Conservation (phyloP, 768 basidiomycete species). For the Boletellus ananas region DNA sequence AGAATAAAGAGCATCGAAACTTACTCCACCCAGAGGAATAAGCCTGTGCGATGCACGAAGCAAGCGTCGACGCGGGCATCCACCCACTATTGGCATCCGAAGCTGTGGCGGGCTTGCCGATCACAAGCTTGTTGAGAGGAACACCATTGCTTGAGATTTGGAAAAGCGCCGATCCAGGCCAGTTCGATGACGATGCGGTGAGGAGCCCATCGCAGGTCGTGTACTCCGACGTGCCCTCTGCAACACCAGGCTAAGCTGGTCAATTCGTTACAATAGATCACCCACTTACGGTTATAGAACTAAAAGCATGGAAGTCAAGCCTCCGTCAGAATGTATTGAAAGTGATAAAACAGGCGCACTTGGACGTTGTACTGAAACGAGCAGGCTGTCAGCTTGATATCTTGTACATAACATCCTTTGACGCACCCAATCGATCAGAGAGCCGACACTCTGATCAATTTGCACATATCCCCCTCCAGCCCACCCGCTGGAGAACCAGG, state of each 20-base stretch:
- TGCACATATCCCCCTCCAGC: slow-evolving; percentile 40
- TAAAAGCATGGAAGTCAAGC: not conserved
- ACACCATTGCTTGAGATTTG: slow-evolving; percentile 53
- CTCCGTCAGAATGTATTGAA: not conserved
- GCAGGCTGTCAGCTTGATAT: not conserved
- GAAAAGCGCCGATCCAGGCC: slow-evolving; percentile 42
- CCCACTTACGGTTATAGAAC: slow-evolving; percentile 23
- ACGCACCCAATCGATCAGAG: slow-evolving; percentile 42
- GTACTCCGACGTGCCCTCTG: slow-evolving; percentile 38
- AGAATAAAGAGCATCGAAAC: not conserved
- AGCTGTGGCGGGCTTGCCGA: slow-evolving; percentile 62
- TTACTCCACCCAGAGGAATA: slow-evolving; percentile 11
- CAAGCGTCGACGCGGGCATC: slow-evolving; percentile 53
- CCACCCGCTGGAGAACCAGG: slow-evolving; percentile 39
- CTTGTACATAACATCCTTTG: not conserved
- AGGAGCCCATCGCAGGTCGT: slow-evolving; percentile 37
- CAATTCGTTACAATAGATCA: not conserved
- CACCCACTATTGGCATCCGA: slow-evolving; percentile 52
- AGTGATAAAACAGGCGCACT: slow-evolving; percentile 14
- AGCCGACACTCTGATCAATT: slow-evolving; percentile 37
- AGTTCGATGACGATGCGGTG: slow-evolving; percentile 36
- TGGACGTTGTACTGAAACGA: slow-evolving; percentile 44
- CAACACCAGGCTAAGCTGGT: not conserved
- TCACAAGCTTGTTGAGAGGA: slow-evolving; percentile 61
- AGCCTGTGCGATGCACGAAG: slow-evolving; percentile 57